These are phyloP conservation scores for Pythium apleroticum DNA, from an alignment of 352 stramenopile genomes.

Conservation along the genomic window DNA sequence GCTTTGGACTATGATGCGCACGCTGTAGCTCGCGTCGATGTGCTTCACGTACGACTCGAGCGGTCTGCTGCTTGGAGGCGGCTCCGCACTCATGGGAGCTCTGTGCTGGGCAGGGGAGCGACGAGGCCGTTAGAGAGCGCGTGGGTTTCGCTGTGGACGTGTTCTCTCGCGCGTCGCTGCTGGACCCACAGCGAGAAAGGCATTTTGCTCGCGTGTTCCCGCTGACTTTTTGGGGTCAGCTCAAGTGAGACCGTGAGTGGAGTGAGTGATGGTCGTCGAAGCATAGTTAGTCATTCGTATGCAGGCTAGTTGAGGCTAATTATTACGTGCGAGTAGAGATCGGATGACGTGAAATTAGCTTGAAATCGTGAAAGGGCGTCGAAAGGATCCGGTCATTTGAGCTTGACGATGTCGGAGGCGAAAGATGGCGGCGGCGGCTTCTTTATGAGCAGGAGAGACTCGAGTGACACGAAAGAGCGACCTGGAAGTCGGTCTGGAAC, in stretches of 20 bases:
- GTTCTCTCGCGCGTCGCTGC: neutral
- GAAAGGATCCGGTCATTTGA: neutral
- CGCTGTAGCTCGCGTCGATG: slow-evolving; percentile 17
- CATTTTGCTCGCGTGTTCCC: neutral
- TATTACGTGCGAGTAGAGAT: slow-evolving; percentile 15
- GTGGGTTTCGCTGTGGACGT: neutral
- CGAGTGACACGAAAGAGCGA: slow-evolving; percentile 15
- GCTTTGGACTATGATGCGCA: slow-evolving; percentile 28
- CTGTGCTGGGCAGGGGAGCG: neutral
- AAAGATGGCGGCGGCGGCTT: slow-evolving; percentile 24
- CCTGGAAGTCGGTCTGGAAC: neutral
- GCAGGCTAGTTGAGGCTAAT: neutral
- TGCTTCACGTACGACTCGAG: slow-evolving; percentile 21
- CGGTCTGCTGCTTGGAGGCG: neutral
- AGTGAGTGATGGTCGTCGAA: neutral
- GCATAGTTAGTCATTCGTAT: neutral
- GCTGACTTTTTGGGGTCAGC: slow-evolving; percentile 2
- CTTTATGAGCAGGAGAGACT: slow-evolving; percentile 26
- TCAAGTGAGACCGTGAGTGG: neutral
- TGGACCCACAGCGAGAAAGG: neutral
- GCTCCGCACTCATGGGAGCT: slow-evolving; percentile 3
- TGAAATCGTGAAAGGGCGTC: slow-evolving; percentile 21
- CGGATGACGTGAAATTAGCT: neutral
- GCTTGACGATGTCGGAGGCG: slow-evolving; percentile 20
- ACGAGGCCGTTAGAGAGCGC: neutral